Evolutionary conservation across 2,329 filamentous ascomycete genomes (phyloP), one percentile per base, ranked within the genome.

Genomic region (Fusarium sp.): DNA sequence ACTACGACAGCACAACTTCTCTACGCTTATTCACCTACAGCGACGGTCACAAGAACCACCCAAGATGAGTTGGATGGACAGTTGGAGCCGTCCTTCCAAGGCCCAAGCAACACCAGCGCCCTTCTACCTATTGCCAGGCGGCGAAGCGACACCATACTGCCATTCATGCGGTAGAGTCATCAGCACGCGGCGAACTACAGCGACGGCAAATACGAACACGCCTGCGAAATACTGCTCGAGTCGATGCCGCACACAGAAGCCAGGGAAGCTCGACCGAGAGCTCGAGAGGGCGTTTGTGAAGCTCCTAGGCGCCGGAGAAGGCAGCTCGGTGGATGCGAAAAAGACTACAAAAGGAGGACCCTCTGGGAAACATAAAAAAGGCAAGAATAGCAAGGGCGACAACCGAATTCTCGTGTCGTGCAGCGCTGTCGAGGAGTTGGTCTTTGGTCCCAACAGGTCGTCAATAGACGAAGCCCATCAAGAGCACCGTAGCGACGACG

Each of bases 81-180:
- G 74, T 11, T 79, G 76, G 76, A 77, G 74, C 7, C 74, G 77
- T 1, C 77, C 77, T 0, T 70, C 69, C 39, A 79, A 80, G 46
- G 72, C 72, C 10, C 75, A 79, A 62, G 71, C 77, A 7, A 77
- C 74, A 0, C 85, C 84, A 10, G 80, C 82, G 9, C 85, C 85
- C 0, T 80, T 81, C 44, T 88, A 88, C 65, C 75, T 87, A 25
- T 76, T 77, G 1, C 71, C 74, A 0, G 76, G 77, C 3, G 78
- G 79, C 39, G 81, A 83, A 43, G 71, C 76, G 25, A 81, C 80
- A 1, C 80, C 81, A 1, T 87, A 87, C 70, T 87, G 84, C 64
- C 80, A 81, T 58, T 80, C 81, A 11, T 88, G 85, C 63, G 85
- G 86, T 1, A 77, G 85, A 36, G 78, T 85, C 3, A 85, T 86